Base-by-base conservation (phyloP, 1,284 basidiomycete genomes). In the Cryptococcus jaspeensis region DNA sequence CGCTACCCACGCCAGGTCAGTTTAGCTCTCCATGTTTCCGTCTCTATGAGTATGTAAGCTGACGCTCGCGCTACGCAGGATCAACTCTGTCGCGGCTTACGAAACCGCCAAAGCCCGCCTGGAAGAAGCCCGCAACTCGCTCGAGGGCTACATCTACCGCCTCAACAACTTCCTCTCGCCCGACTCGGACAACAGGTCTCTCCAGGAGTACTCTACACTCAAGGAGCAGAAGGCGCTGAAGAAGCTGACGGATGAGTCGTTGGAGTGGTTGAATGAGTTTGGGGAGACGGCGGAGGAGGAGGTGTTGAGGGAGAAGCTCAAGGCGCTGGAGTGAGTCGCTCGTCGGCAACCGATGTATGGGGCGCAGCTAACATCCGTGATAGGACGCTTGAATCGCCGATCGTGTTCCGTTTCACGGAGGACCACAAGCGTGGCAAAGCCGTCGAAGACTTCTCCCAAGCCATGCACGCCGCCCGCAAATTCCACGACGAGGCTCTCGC, bases 121-220 rank as follows among this genome's bases (percentile, higher is more conserved):
- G 50, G 95, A 95, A 71, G 95, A 98, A 76, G 90, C 92, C 1
- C 84, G 87, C 54, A 99, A 99, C 78, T 82, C 84, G 28, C 85
- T 99, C 55, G 96, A 99, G 77, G 84, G 88, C 25, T 95, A 94
- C 75, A 78, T 98, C 18, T 99, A 99, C 80, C 85, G 87, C 55
- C 80, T 97, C 36, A 86, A 91, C 22, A 93, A 94, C 71, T 81
- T 93, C 23, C 79, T 98, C 9, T 84, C 86, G 39, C 83, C 84
- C 8, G 81, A 83, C 62, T 72, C 79, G 1, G 82, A 85, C 3
- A 69, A 65, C 58, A 84, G 85, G 2, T 87, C 88, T 16, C 89
- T 92, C 78, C 84, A 84, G 74, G 87, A 87, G 70, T 94, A 86
- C 72, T 91, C 88, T 42, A 87, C 85, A 60, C 78, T 82, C 11